A percentile compares a stretch with the other conserved stretches of the same genome.
phyloP scores from a whole-genome alignment of 352 stramenopile species.

The Peronospora belbahrii region DNA sequence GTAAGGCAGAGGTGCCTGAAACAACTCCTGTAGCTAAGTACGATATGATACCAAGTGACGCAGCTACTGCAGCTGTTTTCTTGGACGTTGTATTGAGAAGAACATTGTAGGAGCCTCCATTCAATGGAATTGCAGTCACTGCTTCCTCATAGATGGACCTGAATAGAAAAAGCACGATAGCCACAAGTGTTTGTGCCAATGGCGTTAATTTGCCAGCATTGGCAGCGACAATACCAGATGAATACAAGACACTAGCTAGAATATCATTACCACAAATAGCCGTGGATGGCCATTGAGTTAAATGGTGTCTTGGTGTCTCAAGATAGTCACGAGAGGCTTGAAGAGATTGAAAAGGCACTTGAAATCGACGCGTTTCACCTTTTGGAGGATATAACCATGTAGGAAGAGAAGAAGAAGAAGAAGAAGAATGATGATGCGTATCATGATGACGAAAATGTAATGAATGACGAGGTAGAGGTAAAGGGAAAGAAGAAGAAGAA shows the following conservation, averaged over 20 bases:
- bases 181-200: conserved; percentile 73
- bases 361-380: conserved; percentile 28
- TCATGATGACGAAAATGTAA: conserved; percentile 21
- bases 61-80: conserved; percentile 78
- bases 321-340: conserved; percentile 23
- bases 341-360: conserved; percentile 21
- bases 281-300: conserved; percentile 82
- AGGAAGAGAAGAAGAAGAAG: conserved; percentile 11
- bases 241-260: conserved; percentile 83
- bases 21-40: conserved; percentile 87
- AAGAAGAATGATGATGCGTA: conserved; percentile 12
- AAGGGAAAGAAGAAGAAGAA: too few species aligned
- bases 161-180: conserved; percentile 57
- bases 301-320: conserved; percentile 18
- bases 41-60: conserved; percentile 85
- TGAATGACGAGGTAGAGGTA: conserved; percentile 7
- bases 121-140: conserved; percentile 85
- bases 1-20: conserved; percentile 47
- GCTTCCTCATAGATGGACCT: conserved; percentile 88
- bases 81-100: conserved; percentile 90
- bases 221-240: conserved; percentile 51
- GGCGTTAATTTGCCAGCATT: conserved; percentile 83
- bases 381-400: conserved; percentile 39
- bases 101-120: conserved; percentile 89
- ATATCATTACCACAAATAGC: conserved; percentile 91